A percentile compares a stretch with the other conserved stretches of the same genome.
Evolutionary conservation across 2,329 filamentous ascomycete species (phyloP).

Genomic region (Ceratocystis alfenasii): DNA sequence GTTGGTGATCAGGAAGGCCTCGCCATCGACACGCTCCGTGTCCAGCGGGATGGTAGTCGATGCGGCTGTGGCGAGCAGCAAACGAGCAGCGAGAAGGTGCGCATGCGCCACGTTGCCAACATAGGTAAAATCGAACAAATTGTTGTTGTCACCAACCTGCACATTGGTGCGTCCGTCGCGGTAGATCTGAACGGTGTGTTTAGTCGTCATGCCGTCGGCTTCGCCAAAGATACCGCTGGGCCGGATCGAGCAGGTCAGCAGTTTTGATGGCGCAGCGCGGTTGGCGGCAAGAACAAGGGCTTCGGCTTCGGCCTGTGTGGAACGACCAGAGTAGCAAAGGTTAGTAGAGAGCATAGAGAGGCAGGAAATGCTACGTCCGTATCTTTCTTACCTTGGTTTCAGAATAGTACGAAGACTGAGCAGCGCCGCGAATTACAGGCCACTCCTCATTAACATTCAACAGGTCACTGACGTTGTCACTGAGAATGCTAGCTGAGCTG

Average conservation of each 20-base stretch:
- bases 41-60: constrained; percentile 51
- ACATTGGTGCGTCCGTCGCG: constrained; percentile 57
- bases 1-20: constrained; percentile 86
- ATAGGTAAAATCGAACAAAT: constrained; percentile 54
- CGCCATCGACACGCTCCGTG: constrained; percentile 65
- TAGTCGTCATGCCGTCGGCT: constrained; percentile 66
- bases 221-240: constrained; percentile 86
- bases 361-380: neutral
- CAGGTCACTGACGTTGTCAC: constrained; percentile 68
- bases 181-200: constrained; percentile 61
- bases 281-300: constrained; percentile 66
- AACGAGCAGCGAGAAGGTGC: constrained; percentile 67
- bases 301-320: constrained; percentile 59
- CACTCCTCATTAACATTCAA: constrained; percentile 75
- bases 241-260: constrained; percentile 71
- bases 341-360: neutral
- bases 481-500: constrained; percentile 74
- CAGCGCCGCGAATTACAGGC: constrained; percentile 59
- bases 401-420: constrained; percentile 73
- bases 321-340: neutral
- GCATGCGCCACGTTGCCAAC: constrained; percentile 57
- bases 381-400: constrained; percentile 60
- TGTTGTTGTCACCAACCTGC: constrained; percentile 62
- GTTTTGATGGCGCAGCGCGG: constrained; percentile 42
- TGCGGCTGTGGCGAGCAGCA: constrained; percentile 44